phyloP scores from a whole-genome alignment of 345 rosid genomes.

The Turnera subulata region DNA sequence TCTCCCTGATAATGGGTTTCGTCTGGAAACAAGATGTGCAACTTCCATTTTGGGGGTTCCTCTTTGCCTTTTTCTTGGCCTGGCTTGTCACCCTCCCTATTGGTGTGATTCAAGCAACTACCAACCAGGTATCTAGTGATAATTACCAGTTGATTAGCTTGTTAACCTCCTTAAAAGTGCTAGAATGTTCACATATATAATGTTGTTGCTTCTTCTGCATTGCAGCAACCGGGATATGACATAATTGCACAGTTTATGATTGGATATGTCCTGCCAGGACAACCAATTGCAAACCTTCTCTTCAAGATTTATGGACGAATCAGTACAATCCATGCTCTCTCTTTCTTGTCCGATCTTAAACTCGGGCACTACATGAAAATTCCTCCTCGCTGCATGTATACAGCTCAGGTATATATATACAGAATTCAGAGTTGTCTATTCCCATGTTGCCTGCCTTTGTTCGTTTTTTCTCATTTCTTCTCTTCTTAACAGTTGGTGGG shows the following conservation, averaged over 20 bases:
- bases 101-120: constrained; percentile 98
- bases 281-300: constrained; percentile 89
- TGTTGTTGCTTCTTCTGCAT: constrained; percentile 3
- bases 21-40: constrained; percentile 78
- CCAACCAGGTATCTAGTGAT: constrained; percentile 64
- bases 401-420: constrained; percentile 59
- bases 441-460: no score
- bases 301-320: constrained; percentile 96
- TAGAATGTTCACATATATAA: background rate
- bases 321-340: constrained; percentile 93
- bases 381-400: constrained; percentile 96
- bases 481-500: constrained; percentile 57
- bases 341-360: constrained; percentile 96
- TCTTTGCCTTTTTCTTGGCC: constrained; percentile 84
- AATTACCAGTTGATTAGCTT: background rate
- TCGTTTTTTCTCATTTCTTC: no score
- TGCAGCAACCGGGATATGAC: constrained; percentile 99
- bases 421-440: background rate
- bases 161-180: no score
- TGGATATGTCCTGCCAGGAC: constrained; percentile 83
- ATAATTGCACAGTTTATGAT: constrained; percentile 96
- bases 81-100: constrained; percentile 93
- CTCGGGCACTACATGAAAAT: constrained; percentile 99
- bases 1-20: constrained; percentile 72
- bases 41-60: constrained; percentile 95